Conservation (phyloP, 345 rosid species). For the Dovyalis caffra region DNA sequence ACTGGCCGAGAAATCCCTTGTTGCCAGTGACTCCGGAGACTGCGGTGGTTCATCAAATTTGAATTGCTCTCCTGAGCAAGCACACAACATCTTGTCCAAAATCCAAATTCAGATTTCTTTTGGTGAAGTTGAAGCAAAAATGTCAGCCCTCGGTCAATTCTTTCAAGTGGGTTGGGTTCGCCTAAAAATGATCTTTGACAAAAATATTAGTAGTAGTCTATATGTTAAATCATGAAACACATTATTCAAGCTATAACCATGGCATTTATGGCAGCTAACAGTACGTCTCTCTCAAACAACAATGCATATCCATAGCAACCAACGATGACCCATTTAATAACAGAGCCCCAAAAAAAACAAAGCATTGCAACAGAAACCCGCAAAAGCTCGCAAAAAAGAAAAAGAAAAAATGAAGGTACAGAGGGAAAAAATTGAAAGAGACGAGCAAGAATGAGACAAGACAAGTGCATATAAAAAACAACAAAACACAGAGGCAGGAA, state of each 20-base stretch:
- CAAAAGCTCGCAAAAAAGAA: neutral
- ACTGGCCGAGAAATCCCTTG: constrained; percentile 88
- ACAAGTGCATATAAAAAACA: neutral
- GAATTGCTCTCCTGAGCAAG: constrained; percentile 97
- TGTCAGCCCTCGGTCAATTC: neutral
- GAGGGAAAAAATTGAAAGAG: constrained; percentile 1
- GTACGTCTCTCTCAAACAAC: neutral
- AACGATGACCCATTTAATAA: neutral
- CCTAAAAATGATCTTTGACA: no score
- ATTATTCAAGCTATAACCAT: neutral
- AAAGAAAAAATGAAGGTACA: neutral
- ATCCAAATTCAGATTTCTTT: neutral
- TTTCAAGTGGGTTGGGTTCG: no score
- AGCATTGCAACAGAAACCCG: neutral
- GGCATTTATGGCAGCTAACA: neutral
- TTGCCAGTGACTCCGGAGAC: constrained; percentile 91
- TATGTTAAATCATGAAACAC: neutral
- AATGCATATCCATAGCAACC: neutral
- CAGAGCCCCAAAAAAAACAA: neutral
- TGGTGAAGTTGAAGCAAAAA: neutral
- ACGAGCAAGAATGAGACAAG: constrained; percentile 12
- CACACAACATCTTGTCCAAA: constrained; percentile 68
- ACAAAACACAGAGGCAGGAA: neutral
- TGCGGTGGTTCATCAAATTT: constrained; percentile 81
- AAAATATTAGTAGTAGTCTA: neutral